Evolutionary conservation across 768 basidiomycete species (phyloP), one percentile per base, ranked within the genome.

Genomic region (Trametes cubensis): DNA sequence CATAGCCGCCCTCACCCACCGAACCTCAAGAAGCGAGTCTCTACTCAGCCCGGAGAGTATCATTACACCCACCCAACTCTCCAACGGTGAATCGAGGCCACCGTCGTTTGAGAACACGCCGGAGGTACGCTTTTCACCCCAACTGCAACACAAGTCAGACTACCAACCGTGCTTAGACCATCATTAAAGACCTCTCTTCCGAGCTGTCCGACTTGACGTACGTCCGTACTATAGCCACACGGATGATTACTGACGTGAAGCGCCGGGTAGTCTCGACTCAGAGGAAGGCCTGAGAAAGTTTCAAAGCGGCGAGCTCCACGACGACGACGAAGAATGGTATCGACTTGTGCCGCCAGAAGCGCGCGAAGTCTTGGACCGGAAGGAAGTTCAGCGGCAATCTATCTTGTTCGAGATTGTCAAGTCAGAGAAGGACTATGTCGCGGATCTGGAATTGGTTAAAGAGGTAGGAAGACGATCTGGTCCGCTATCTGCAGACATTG

Each of bases 381-480:
- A 83, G 52, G 94, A 97, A 72, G 87, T 95, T 21, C 85, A 89
- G 60, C 82, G 95, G 47, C 95, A 98, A 72, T 90, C 86, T 25
- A 85, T 87, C 41, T 81, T 99, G 6, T 95, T 95, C 67, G 95
- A 98, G 72, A 76, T 96, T 23, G 87, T 98, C 74, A 89, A 92
- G 73, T 87, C 89, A 0, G 97, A 99, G 76, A 82, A 87, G 64
- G 89, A 94, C 62, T 98, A 97, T 72, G 89, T 94, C 13, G 73
- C 82, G 30, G 96, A 98, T 75, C 74, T 99, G 51, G 81, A 86
- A 69, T 73, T 87, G 60, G 76, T 90, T 65, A 75, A 85, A 76
- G 81, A 91, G 72, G 92, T 92, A 62, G 30, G 72, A 62, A 20
- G 5, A 28, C 46, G n/a, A 14, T 11, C 21, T 18, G 11, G 39